These are phyloP conservation scores for Chionographis japonica DNA, from an alignment of 106 monocot species.

Conservation along the genomic window DNA sequence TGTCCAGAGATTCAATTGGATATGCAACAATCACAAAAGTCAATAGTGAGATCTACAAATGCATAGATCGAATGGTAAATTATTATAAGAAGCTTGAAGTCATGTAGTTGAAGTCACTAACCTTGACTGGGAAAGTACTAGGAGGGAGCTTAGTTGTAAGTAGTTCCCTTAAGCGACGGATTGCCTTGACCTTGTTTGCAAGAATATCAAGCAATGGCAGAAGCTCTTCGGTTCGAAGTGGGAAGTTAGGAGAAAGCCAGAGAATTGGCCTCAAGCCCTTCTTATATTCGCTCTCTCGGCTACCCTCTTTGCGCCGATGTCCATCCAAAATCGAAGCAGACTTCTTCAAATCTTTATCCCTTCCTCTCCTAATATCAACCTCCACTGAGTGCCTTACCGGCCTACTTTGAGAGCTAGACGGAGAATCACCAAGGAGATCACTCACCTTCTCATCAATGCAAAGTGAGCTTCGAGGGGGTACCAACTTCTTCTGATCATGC, in stretches of 20 bases:
- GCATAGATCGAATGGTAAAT: not conserved
- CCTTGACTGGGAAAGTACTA: slow-evolving; percentile 96
- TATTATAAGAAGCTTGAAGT: not conserved
- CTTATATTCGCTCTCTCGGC: slow-evolving; percentile 69
- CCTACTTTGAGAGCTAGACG: slow-evolving; percentile 28
- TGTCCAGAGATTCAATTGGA: too few relatives aligned
- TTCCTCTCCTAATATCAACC: slow-evolving; percentile 22
- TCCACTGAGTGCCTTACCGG: slow-evolving; percentile 69
- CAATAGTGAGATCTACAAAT: not conserved
- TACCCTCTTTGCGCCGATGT: slow-evolving; percentile 24
- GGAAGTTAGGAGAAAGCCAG: slow-evolving; percentile 66
- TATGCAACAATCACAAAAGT: not conserved
- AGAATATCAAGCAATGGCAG: slow-evolving; percentile 90
- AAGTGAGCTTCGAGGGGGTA: slow-evolving; percentile 65
- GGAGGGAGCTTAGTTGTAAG: slow-evolving; percentile 73
- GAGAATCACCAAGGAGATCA: slow-evolving; percentile 66
- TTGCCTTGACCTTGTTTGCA: slow-evolving; percentile 98
- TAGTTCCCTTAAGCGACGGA: slow-evolving; percentile 80
- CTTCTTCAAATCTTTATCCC: slow-evolving; percentile 32
- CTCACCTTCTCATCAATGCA: slow-evolving; percentile 70
- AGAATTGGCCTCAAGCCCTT: slow-evolving; percentile 69
- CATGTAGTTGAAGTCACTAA: slow-evolving; percentile 22
- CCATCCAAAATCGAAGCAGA: slow-evolving; percentile 21
- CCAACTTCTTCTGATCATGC: slow-evolving; percentile 41
- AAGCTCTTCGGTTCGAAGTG: slow-evolving; percentile 62